phyloP scores from a whole-genome alignment of 2,329 filamentous ascomycete species.

The Dissoconium aciculare region DNA sequence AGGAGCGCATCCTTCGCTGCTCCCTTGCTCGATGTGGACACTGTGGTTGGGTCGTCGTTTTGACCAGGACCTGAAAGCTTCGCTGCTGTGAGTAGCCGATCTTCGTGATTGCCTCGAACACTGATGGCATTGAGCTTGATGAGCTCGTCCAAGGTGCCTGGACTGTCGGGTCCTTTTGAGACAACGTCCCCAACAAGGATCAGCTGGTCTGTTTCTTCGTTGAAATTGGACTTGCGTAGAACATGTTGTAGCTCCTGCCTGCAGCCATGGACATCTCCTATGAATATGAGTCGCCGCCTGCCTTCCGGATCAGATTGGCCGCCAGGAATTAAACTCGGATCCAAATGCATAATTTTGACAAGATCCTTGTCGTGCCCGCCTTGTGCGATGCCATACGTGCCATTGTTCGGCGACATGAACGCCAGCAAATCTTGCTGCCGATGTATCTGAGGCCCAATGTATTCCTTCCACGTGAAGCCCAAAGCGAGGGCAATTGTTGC shows the following conservation, averaged over 20 bases:
- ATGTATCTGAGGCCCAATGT: conserved; percentile 26
- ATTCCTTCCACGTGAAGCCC: conserved; percentile 13
- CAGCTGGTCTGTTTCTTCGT: conserved; percentile 52
- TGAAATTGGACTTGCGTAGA: conserved; percentile 51
- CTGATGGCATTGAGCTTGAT: conserved; percentile 60
- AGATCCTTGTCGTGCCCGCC: conserved; percentile 25
- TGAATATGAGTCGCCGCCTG: conserved; percentile 53
- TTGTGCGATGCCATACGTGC: conserved; percentile 19
- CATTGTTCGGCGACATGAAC: conserved; percentile 18
- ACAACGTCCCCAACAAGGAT: conserved; percentile 67
- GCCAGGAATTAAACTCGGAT: conserved; percentile 24
- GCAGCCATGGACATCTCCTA: conserved; percentile 92
- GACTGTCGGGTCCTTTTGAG: conserved; percentile 72
- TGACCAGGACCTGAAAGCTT: conserved; percentile 9
- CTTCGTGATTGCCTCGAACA: conserved; percentile 88
- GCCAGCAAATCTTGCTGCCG: conserved; percentile 23
- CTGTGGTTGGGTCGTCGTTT: conserved; percentile 2
- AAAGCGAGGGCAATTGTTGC: conserved; percentile 18
- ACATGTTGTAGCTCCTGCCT: conserved; percentile 47
- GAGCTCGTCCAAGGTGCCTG: conserved; percentile 60
- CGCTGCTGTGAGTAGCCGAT: conserved; percentile 52
- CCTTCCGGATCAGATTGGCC: conserved; percentile 21
- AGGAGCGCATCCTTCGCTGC: conserved; percentile 17
- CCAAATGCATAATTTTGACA: conserved; percentile 36
- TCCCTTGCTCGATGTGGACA: conserved; percentile 11